Evolutionary conservation across 23 red algal genomes (phyloP), one percentile per base, ranked within the genome.

Genomic region (Gracilaria domingensis): DNA sequence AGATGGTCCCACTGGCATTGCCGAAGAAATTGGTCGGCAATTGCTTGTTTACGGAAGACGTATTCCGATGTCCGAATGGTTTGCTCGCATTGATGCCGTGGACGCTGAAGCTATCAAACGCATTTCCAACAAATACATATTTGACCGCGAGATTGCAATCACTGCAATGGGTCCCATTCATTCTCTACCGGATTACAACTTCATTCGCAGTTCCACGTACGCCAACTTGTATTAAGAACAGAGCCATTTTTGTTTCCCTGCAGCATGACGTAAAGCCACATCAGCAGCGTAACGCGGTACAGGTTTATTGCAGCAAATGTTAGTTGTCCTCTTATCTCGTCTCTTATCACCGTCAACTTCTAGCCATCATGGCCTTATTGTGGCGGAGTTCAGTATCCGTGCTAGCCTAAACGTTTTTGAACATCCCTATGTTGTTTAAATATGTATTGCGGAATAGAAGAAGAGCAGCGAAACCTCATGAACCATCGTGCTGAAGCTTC

Each of bases 1-100:
- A 13, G 94, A 95, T 44, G 93, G 92, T 26, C 93, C 94, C 11
- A 94, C 82, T 23, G 94, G 90, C 17, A 85, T 88, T 49, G 97
- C 97, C 12, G 97, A 99, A 74, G 97, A 99, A 60, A 96, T 96
- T 18, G 97, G 94, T 35, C 69, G 97, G 16, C 97, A 99, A 66
- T 30, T 99, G 70, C 93, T 96, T 42, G 94, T 95, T 34, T 99
- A 96, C 75, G 94, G 94, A 65, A 94, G 97, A 8, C 91, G 94
- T 44, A 92, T 99, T 70, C 93, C 97, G 23, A 87, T 96, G 28
- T 90, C 92, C n/a, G 97, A 99, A 65, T 90, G 86, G 91, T 96
- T 99, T 79, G 94, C 97, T 66, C 86, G 97, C 29, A 96, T 99
- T 25, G 97, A 99, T 82, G 97, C 94, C 38, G 95, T 99, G 23